Evolutionary conservation across 768 basidiomycete genomes (phyloP).

Genomic region (Phanerodontia chrysosporium): DNA sequence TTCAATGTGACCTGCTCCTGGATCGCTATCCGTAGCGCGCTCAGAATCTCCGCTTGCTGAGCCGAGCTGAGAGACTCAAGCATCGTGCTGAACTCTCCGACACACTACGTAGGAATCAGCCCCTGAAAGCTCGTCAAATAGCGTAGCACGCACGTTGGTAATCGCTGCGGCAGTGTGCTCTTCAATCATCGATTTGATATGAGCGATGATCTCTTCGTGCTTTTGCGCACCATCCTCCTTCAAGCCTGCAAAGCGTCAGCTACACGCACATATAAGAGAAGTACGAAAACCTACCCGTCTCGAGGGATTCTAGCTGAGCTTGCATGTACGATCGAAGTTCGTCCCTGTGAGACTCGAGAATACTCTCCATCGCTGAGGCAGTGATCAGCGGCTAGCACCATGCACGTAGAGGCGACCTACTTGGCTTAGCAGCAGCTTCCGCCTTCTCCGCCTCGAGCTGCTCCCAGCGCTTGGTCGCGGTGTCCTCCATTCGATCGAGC

Average conservation of each 20-base stretch:
- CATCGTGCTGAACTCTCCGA: constrained; percentile 4
- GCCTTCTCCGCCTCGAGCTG: constrained; percentile 6
- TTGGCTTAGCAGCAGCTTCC: constrained; percentile 10
- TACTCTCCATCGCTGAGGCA: constrained; percentile 2
- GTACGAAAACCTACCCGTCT: background rate
- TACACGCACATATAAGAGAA: background rate
- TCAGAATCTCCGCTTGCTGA: constrained; percentile 7
- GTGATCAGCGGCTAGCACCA: background rate
- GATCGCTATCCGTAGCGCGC: background rate
- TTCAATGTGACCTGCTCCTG: constrained; percentile 10
- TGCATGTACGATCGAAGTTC: background rate
- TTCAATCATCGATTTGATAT: background rate
- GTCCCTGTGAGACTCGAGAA: constrained; percentile 1
- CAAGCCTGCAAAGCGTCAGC: background rate
- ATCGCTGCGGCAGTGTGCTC: constrained; percentile 6
- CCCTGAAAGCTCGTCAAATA: background rate
- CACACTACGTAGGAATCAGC: constrained; percentile 1
- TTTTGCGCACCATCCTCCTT: background rate
- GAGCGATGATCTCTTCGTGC: constrained; percentile 6
- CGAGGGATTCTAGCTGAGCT: constrained; percentile 2
- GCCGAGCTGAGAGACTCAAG: background rate
- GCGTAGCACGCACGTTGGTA: background rate
- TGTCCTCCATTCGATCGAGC: constrained; percentile 7
- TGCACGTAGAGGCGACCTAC: background rate
- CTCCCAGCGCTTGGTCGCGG: constrained; percentile 31